phyloP scores from a whole-genome alignment of 2,329 filamentous ascomycete species.

The Dactylellina leptospora region DNA sequence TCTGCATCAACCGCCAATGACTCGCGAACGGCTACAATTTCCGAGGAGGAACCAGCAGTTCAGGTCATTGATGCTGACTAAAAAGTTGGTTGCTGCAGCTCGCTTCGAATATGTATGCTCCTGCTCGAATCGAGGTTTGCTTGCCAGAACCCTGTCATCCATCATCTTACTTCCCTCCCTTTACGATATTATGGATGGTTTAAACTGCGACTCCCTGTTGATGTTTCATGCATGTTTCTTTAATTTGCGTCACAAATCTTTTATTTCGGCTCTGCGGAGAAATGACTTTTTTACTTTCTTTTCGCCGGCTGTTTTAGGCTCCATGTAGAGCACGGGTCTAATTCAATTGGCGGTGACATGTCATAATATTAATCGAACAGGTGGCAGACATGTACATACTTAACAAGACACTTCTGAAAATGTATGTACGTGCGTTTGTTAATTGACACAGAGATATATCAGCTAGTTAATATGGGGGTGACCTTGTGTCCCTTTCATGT shows the following conservation, averaged over 20 bases:
- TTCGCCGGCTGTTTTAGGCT: neutral
- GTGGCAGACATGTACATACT: too few relatives aligned
- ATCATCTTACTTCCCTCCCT: too few relatives aligned
- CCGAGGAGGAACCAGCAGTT: neutral
- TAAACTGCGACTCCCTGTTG: neutral
- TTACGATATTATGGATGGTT: neutral
- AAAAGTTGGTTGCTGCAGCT: neutral
- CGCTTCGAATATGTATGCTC: neutral
- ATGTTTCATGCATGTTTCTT: conserved; percentile 2
- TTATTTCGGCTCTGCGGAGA: conserved; percentile 7
- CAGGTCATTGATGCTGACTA: neutral
- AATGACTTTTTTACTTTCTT: too few relatives aligned
- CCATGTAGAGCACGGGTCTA: neutral
- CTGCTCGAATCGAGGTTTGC: neutral
- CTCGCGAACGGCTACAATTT: neutral
- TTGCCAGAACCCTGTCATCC: neutral
- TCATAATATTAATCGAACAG: neutral
- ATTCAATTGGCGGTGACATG: neutral
- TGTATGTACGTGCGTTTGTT: neutral
- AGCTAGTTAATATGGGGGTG: too few relatives aligned
- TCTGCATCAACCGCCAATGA: neutral
- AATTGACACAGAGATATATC: too few relatives aligned
- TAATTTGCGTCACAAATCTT: neutral
- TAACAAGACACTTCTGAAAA: too few relatives aligned
- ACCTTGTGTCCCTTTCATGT: too few relatives aligned